phyloP scores from a whole-genome alignment of 495 filamentous ascomycete species.

The Cercophora sp. region DNA sequence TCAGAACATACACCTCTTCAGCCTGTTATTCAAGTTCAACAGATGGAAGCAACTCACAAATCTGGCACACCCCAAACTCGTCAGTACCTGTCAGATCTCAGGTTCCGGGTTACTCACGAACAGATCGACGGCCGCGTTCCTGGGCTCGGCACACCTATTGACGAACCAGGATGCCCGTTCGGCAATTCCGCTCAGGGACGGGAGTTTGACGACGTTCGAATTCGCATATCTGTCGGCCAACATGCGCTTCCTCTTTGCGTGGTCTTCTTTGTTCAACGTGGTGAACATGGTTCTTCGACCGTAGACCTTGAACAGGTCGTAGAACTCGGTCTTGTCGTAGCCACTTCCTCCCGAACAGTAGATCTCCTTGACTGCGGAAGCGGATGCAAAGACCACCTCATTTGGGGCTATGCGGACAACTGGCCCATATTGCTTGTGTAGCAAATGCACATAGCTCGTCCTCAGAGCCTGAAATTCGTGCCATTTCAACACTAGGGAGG shows the following conservation, averaged over 20 bases:
- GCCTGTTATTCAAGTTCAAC: neutral
- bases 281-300: conserved; percentile 59
- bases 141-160: conserved; percentile 41
- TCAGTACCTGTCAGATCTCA: neutral
- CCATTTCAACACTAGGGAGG: conserved; percentile 51
- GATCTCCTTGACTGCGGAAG: conserved; percentile 60
- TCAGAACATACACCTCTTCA: conserved; percentile 12
- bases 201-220: conserved; percentile 54
- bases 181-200: conserved; percentile 50
- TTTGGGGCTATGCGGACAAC: conserved; percentile 56
- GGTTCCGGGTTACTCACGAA: conserved; percentile 45
- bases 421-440: conserved; percentile 55
- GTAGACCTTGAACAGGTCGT: conserved; percentile 58
- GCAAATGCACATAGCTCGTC: conserved; percentile 49
- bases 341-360: conserved; percentile 62
- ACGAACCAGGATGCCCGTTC: conserved; percentile 52
- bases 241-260: conserved; percentile 55
- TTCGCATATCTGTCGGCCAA: conserved; percentile 65
- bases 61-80: neutral
- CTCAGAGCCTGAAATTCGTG: conserved; percentile 54
- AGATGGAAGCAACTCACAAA: conserved; percentile 17
- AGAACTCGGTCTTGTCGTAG: conserved; percentile 66
- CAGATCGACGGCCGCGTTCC: conserved; percentile 47
- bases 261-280: conserved; percentile 54
- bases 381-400: conserved; percentile 58